Base-by-base conservation (phyloP, 2,329 filamentous ascomycete genomes). In the Alternaria sp. region DNA sequence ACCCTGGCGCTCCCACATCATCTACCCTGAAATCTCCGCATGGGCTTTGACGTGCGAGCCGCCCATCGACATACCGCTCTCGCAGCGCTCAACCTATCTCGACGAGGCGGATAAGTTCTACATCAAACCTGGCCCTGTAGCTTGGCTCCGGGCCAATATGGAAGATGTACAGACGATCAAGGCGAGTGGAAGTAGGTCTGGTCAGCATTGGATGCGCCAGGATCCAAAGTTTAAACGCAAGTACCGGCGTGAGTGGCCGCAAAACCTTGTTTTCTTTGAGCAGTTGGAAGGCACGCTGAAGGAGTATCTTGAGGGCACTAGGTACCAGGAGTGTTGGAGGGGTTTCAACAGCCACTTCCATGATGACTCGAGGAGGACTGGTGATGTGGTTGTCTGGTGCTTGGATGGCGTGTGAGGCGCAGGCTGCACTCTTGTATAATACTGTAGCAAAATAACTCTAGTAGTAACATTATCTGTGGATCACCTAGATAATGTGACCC, bases 31-130 rank as follows among this genome's bases (percentile, higher is more conserved):
- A 28, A 88, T 97, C 57, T 82, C 88, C 61, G 93, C 93, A 5
- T 94, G 94, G 84, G 95, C 94, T 0, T 83, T 98, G 15, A 91
- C 91, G 6, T 99, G 96, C 79, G 94, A 97, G 71, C 96, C 96
- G 2, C 96, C 96, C 0, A 81, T 99, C 12, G 82, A 90, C 71
- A 85, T 93, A 0, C 83, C 85, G 25, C 84, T 86, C 0, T 78
- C 81, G 8, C 86, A 92, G 75, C 88, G 94, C 45, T 83, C 82
- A 1, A 75, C 75, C 2, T 99, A 99, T 80, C 83, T 91, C 15
- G 94, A 97, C 77, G 95, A 99, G 83, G 94, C 93, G 8, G 94
- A 97, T 77, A 86, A 90, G 47, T 99, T 99, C 83, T 98, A 97
- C 80, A 86, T 83, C 10, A 79, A 91, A 64, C 88, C 90, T 11